These are phyloP conservation scores for Sequoia sempervirens DNA, from an alignment of 75 land plant species.

Conservation along the genomic window DNA sequence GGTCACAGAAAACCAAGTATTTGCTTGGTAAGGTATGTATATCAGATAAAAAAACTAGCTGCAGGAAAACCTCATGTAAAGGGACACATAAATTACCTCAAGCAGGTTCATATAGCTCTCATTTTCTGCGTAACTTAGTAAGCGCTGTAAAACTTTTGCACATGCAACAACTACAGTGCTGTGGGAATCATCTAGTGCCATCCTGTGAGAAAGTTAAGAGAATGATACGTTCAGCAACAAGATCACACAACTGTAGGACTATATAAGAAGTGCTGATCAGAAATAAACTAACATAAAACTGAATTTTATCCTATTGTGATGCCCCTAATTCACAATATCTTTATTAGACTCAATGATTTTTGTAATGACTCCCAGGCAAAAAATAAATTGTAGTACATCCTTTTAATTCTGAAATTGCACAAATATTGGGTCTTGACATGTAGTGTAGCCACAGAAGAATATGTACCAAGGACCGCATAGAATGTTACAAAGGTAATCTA, in stretches of 20 bases:
- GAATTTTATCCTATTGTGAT: background rate
- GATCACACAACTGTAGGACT: background rate
- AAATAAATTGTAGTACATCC: background rate
- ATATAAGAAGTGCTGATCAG: background rate
- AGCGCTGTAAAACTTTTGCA: slow-evolving; percentile 64
- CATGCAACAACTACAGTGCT: slow-evolving; percentile 75
- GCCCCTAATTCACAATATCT: background rate
- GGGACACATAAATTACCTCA: slow-evolving; percentile 43
- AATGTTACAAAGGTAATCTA: background rate
- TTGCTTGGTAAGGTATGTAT: background rate
- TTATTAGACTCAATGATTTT: background rate
- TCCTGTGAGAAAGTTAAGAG: slow-evolving; percentile 34
- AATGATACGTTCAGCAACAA: background rate
- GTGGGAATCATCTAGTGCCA: slow-evolving; percentile 92
- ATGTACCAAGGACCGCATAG: background rate
- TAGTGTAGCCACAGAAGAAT: background rate
- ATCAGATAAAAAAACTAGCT: background rate
- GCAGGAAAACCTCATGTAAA: background rate
- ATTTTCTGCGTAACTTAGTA: slow-evolving; percentile 68
- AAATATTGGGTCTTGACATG: background rate
- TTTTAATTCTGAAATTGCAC: background rate
- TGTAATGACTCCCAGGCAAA: background rate
- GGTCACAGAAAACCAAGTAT: background rate
- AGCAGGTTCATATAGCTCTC: slow-evolving; percentile 49
- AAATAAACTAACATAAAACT: background rate